phyloP scores from a whole-genome alignment of 2,329 filamentous ascomycete species.

The Colletotrichum somersetense region DNA sequence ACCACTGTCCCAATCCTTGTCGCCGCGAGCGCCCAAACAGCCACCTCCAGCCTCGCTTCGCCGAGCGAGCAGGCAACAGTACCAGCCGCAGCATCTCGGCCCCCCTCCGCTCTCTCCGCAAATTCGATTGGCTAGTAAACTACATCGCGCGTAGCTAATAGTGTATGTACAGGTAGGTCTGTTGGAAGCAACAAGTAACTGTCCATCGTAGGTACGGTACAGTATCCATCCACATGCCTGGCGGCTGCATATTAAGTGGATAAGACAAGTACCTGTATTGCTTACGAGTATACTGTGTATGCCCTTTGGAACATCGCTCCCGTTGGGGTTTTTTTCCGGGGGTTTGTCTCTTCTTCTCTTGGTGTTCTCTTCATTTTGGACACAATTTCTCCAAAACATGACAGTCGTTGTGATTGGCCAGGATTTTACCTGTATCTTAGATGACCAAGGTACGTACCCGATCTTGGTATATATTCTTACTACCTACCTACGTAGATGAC shows the following conservation, averaged over 20 bases:
- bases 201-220: no score
- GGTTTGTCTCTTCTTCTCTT: no score
- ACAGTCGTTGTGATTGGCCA: neutral
- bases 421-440: neutral
- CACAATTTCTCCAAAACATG: neutral
- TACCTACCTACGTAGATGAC: no score
- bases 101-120: neutral
- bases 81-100: neutral
- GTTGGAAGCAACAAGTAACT: neutral
- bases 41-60: neutral
- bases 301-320: neutral
- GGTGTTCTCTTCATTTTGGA: neutral
- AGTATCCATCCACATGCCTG: constrained; percentile 1
- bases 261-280: neutral
- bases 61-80: neutral
- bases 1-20: constrained; percentile 12
- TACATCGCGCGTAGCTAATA: no score
- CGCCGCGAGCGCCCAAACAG: neutral
- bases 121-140: no score
- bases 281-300: neutral
- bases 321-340: neutral
- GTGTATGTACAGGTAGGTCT: neutral
- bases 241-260: constrained; percentile 27
- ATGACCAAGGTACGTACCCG: no score
- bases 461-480: no score